A percentile compares a stretch with the other conserved stretches of the same genome.
Evolutionary conservation across 1,284 basidiomycete genomes (phyloP).

Genomic region (Ganoderma resinaceum): DNA sequence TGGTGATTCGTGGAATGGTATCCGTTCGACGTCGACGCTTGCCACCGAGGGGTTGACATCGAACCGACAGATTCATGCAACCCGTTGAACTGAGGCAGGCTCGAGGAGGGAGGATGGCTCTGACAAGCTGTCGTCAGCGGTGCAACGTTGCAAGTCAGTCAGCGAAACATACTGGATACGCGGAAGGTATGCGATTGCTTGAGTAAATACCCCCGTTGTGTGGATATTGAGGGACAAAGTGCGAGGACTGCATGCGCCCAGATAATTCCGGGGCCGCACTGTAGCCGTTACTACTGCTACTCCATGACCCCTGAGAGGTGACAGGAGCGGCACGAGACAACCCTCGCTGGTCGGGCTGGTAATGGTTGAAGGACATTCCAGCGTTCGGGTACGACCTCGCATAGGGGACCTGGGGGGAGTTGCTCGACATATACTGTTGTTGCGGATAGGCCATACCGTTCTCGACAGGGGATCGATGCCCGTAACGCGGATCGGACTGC

Average conservation of each 20-base stretch:
- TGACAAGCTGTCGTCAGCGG: constrained; percentile 2
- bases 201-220: constrained; percentile 24
- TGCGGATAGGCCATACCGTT: constrained; percentile 30
- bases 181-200: constrained; percentile 21
- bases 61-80: constrained; percentile 12
- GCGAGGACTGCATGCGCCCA: constrained; percentile 23
- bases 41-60: constrained; percentile 26
- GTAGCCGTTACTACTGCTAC: constrained; percentile 27
- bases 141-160: no score
- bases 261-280: constrained; percentile 21
- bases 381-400: constrained; percentile 28
- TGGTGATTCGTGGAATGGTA: constrained; percentile 23
- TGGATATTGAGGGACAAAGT: constrained; percentile 26
- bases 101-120: constrained; percentile 18
- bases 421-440: constrained; percentile 25
- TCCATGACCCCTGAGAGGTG: constrained; percentile 16
- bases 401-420: constrained; percentile 18
- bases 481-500: constrained; percentile 31
- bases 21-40: constrained; percentile 23
- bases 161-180: constrained; percentile 27
- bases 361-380: constrained; percentile 30
- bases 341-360: constrained; percentile 34
- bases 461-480: constrained; percentile 24
- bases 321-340: constrained; percentile 22
- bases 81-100: constrained; percentile 16